A percentile compares a stretch with the other conserved stretches of the same genome.
Evolutionary conservation across 208 protist genomes (phyloP).

Genomic region (Leishmania lainsoni): DNA sequence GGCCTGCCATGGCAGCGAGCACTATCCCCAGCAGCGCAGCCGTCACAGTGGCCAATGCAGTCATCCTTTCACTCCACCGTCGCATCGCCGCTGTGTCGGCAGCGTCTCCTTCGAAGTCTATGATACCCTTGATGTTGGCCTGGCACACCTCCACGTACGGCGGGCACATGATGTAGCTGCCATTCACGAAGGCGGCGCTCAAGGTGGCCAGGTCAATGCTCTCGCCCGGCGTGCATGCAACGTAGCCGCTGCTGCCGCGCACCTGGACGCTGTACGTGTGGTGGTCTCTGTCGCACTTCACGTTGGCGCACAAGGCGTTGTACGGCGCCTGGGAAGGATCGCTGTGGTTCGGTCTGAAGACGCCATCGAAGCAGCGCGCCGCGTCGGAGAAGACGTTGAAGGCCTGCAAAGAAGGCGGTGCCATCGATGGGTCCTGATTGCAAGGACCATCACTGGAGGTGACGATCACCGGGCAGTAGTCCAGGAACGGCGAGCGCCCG

Average conservation of each 20-base stretch:
- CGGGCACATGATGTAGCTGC: not conserved
- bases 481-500: not conserved
- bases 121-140: not conserved
- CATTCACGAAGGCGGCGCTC: not conserved
- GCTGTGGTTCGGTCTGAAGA: not conserved
- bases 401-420: not conserved
- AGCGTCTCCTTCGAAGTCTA: no score
- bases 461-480: not conserved
- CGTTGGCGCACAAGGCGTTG: not conserved
- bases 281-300: not conserved
- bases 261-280: not conserved
- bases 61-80: no score
- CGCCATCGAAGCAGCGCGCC: conserved; percentile 1
- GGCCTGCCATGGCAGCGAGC: no score
- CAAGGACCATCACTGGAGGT: not conserved
- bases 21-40: no score
- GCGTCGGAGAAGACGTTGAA: conserved; percentile 7
- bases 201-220: not conserved
- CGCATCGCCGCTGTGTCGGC: no score
- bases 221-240: not conserved
- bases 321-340: not conserved
- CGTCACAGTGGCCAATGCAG: no score
- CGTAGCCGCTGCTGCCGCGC: not conserved
- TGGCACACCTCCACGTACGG: not conserved
- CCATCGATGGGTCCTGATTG: not conserved